Evolutionary conservation across 805 yeast species (phyloP).

Genomic region (Candida broadrunensis): DNA sequence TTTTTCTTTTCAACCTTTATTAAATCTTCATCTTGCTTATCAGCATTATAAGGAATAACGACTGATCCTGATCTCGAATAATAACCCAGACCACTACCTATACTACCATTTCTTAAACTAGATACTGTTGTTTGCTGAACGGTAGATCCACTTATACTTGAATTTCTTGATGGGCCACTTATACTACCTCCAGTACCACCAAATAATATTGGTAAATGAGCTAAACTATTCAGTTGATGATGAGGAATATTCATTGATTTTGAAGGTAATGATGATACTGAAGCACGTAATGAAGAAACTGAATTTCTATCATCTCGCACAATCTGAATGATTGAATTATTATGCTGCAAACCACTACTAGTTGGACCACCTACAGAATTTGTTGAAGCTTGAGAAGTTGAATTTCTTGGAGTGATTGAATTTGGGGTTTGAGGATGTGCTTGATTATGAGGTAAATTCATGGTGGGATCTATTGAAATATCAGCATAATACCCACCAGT

Average conservation of each 20-base stretch:
- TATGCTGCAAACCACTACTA: slow-evolving; percentile 18
- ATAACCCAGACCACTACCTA: slow-evolving; percentile 29
- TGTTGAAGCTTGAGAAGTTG: slow-evolving; percentile 15
- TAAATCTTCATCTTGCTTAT: slow-evolving; percentile 22
- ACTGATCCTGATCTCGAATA: slow-evolving; percentile 37
- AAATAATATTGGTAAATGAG: slow-evolving; percentile 41
- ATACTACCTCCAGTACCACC: slow-evolving; percentile 37
- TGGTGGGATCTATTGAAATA: slow-evolving; percentile 42
- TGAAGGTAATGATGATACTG: slow-evolving; percentile 41
- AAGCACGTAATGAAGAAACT: slow-evolving; percentile 32
- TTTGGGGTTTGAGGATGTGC: slow-evolving; percentile 22
- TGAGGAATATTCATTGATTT: slow-evolving; percentile 47
- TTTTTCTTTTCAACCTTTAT: slow-evolving; percentile 17
- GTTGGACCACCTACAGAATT: slow-evolving; percentile 3
- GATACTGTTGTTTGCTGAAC: slow-evolving; percentile 36
- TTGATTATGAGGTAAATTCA: slow-evolving; percentile 43
- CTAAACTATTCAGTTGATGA: slow-evolving; percentile 39
- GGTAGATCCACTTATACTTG: slow-evolving; percentile 34
- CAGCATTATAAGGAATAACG: slow-evolving; percentile 32
- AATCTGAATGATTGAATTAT: slow-evolving; percentile 40
- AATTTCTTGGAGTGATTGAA: slow-evolving; percentile 25
- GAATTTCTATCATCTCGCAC: slow-evolving; percentile 37
- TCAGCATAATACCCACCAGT: slow-evolving; percentile 45
- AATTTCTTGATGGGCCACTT: slow-evolving; percentile 38
- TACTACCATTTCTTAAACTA: slow-evolving; percentile 40